phyloP scores from a whole-genome alignment of 2,329 filamentous ascomycete genomes.

The Ceratocystis variospora region DNA sequence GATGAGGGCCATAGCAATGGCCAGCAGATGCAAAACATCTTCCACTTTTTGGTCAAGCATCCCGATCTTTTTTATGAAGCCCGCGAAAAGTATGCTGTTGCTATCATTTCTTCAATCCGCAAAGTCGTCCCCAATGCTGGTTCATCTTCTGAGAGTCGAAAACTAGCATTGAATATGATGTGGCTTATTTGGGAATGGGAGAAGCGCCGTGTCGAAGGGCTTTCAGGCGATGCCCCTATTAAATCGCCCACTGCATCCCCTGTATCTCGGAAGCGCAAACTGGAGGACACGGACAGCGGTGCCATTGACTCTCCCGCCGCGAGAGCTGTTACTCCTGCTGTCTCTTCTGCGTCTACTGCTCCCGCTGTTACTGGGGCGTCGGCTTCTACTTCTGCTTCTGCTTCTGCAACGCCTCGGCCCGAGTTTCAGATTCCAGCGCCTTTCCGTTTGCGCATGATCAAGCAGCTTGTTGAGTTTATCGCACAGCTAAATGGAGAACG shows the following conservation, averaged over 20 bases:
- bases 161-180: conserved; percentile 80
- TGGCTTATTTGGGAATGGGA: conserved; percentile 89
- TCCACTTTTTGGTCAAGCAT: conserved; percentile 88
- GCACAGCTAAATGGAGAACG: conserved; percentile 68
- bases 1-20: conserved; percentile 82
- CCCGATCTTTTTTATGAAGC: conserved; percentile 90
- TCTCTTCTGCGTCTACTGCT: background rate
- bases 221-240: conserved; percentile 22
- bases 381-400: background rate
- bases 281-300: conserved; percentile 42
- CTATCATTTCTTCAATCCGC: conserved; percentile 76
- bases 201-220: conserved; percentile 59
- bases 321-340: background rate
- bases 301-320: conserved; percentile 6
- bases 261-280: conserved; percentile 57
- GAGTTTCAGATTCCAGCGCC: conserved; percentile 56
- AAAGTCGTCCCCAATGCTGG: conserved; percentile 78
- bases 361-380: too few relatives aligned
- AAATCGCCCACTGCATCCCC: conserved; percentile 41
- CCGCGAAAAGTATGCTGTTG: conserved; percentile 73
- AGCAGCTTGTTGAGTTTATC: conserved; percentile 92
- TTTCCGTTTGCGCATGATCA: conserved; percentile 68
- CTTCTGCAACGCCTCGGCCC: conserved; percentile 26
- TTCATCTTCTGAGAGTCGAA: conserved; percentile 81
- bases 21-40: conserved; percentile 93